Evolutionary conservation across 2,329 filamentous ascomycete species (phyloP).

Genomic region (Phoma herbarum): DNA sequence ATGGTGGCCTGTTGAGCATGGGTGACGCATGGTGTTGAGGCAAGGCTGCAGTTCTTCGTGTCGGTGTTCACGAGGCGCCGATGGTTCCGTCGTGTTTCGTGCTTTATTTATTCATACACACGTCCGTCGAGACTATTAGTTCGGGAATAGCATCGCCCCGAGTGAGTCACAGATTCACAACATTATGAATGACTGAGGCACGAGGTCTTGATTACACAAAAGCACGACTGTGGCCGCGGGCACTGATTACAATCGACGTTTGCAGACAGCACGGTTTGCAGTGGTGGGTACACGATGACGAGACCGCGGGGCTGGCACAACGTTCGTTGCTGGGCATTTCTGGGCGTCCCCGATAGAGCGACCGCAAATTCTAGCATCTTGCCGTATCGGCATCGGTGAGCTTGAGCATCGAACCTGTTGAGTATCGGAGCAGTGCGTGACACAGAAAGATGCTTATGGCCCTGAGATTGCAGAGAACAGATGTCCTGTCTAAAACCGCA

Average conservation of each 20-base stretch:
- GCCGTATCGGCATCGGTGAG: neutral
- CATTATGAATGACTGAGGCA: constrained; percentile 10
- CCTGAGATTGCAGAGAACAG: neutral
- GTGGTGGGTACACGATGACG: constrained; percentile 30
- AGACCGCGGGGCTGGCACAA: constrained; percentile 23
- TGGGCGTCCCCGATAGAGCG: constrained; percentile 29
- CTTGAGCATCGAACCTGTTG: constrained; percentile 2
- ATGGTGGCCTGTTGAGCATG: constrained; percentile 21
- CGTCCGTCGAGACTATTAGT: constrained; percentile 13
- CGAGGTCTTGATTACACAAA: constrained; percentile 8
- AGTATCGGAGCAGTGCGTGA: neutral
- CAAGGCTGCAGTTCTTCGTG: constrained; percentile 20
- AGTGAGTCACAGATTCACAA: constrained; percentile 15
- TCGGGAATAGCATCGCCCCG: constrained; percentile 20
- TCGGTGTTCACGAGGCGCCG: constrained; percentile 24
- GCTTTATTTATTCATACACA: constrained; percentile 9
- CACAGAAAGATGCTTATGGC: neutral
- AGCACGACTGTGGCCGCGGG: constrained; percentile 3
- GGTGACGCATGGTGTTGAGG: constrained; percentile 30
- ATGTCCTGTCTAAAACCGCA: neutral
- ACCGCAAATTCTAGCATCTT: constrained; percentile 25
- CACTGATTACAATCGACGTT: constrained; percentile 13
- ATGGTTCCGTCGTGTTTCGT: constrained; percentile 17
- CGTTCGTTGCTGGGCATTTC: constrained; percentile 30
- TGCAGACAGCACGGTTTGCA: constrained; percentile 10